Conservation (phyloP, 2,329 filamentous ascomycete genomes). For the Colletotrichum sp. region DNA sequence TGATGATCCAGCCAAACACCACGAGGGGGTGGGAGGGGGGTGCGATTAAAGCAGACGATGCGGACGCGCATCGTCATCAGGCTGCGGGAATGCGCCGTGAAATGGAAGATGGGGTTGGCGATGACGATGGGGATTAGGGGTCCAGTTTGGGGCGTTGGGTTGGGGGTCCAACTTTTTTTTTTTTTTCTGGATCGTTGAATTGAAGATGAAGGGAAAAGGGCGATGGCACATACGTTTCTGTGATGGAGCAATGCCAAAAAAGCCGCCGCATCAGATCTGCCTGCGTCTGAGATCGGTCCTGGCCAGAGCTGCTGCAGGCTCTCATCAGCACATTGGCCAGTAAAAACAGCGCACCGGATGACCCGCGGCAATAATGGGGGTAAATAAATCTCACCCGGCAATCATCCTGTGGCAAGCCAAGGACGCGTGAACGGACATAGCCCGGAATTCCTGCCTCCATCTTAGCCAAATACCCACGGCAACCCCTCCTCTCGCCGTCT, state of each 20-base stretch:
- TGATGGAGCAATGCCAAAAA: conserved; percentile 63
- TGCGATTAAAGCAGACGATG: background rate
- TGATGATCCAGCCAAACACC: background rate
- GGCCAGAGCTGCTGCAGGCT: conserved; percentile 40
- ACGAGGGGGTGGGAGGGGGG: background rate
- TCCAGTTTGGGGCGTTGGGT: conserved; percentile 1
- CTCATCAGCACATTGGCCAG: background rate
- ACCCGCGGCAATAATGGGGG: background rate
- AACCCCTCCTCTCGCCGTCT: background rate
- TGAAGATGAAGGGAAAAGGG: background rate
- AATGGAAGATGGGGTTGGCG: background rate
- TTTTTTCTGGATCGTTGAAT: background rate
- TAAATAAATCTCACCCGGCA: conserved; percentile 45
- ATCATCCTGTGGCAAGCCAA: conserved; percentile 62
- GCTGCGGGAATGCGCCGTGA: background rate
- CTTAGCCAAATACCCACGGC: background rate
- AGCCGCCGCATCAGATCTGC: conserved; percentile 58
- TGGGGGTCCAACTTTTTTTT: background rate
- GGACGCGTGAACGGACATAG: conserved; percentile 59
- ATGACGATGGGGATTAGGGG: background rate
- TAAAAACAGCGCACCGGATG: background rate
- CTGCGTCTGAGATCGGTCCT: conserved; percentile 48
- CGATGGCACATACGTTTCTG: conserved; percentile 50
- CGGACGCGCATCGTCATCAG: background rate
- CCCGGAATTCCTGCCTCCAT: conserved; percentile 60